These are phyloP conservation scores for Coleophoma cylindrospora DNA, from an alignment of 2,329 filamentous ascomycete species.

Conservation along the genomic window DNA sequence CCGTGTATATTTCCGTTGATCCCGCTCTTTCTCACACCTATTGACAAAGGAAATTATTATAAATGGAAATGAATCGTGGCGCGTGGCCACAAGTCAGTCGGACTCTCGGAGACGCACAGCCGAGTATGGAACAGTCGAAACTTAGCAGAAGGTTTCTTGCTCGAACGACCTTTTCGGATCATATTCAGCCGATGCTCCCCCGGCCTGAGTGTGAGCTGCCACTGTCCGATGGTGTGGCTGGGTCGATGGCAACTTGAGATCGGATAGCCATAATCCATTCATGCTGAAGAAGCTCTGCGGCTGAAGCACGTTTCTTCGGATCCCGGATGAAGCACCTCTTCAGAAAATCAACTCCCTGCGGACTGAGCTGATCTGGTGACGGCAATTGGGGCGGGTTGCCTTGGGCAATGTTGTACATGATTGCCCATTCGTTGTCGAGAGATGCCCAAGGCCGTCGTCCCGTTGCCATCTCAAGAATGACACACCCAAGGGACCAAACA, in stretches of 20 bases:
- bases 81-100: too few species aligned
- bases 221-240: slow-evolving; percentile 54
- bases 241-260: slow-evolving; percentile 56
- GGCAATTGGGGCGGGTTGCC: slow-evolving; percentile 89
- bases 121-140: neutral
- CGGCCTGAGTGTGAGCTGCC: slow-evolving; percentile 18
- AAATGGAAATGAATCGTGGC: neutral
- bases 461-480: slow-evolving; percentile 96
- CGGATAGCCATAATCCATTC: slow-evolving; percentile 77
- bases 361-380: slow-evolving; percentile 74
- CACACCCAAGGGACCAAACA: slow-evolving; percentile 94
- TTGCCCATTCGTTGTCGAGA: slow-evolving; percentile 98
- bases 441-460: slow-evolving; percentile 91
- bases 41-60: slow-evolving; percentile 5
- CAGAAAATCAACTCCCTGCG: slow-evolving; percentile 82
- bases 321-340: slow-evolving; percentile 82
- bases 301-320: slow-evolving; percentile 71
- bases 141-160: neutral
- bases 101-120: too few species aligned
- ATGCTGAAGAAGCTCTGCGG: slow-evolving; percentile 86
- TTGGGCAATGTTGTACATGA: slow-evolving; percentile 99
- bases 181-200: slow-evolving; percentile 16
- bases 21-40: slow-evolving; percentile 10
- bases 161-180: neutral
- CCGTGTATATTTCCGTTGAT: slow-evolving; percentile 7